These are phyloP conservation scores for Pythium pectinolyticum DNA, from an alignment of 352 stramenopile species.

Conservation along the genomic window DNA sequence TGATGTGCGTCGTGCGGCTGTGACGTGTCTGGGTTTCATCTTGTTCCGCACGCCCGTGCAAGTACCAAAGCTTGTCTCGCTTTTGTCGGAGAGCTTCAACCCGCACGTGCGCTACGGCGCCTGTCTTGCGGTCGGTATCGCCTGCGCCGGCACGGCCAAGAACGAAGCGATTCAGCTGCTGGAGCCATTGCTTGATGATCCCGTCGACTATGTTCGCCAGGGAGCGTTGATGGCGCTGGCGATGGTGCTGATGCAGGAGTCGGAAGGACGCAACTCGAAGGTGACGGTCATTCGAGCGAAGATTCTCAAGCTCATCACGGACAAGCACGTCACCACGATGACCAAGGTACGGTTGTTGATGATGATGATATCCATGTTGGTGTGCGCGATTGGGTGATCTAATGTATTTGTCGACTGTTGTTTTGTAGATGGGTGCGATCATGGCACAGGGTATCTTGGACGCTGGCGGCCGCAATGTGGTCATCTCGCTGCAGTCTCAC, in stretches of 20 bases:
- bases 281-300: slow-evolving; percentile 84
- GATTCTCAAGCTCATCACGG: slow-evolving; percentile 90
- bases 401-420: not conserved
- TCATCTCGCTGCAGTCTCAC: slow-evolving; percentile 94
- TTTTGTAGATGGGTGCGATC: slow-evolving; percentile 93
- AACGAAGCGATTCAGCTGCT: slow-evolving; percentile 96
- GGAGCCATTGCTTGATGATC: slow-evolving; percentile 97
- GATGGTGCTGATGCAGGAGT: slow-evolving; percentile 99
- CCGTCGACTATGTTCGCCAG: slow-evolving; percentile 98
- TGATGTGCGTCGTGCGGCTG: slow-evolving; percentile 97
- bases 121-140: slow-evolving; percentile 98
- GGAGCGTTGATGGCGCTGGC: slow-evolving; percentile 95
- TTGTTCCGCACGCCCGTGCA: slow-evolving; percentile 97
- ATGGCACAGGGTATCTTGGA: slow-evolving; percentile 97
- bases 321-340: slow-evolving; percentile 98
- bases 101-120: slow-evolving; percentile 99
- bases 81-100: slow-evolving; percentile 99
- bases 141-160: slow-evolving; percentile 96
- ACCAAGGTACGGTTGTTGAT: slow-evolving; percentile 75
- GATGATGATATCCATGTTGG: not conserved
- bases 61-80: slow-evolving; percentile 88
- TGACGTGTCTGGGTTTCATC: slow-evolving; percentile 98
- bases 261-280: slow-evolving; percentile 82
- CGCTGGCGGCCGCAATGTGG: slow-evolving; percentile 96
- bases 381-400: not conserved